Conservation (phyloP, 1,139 yeast genomes). For the Sugiyamaella grinbergsii region DNA sequence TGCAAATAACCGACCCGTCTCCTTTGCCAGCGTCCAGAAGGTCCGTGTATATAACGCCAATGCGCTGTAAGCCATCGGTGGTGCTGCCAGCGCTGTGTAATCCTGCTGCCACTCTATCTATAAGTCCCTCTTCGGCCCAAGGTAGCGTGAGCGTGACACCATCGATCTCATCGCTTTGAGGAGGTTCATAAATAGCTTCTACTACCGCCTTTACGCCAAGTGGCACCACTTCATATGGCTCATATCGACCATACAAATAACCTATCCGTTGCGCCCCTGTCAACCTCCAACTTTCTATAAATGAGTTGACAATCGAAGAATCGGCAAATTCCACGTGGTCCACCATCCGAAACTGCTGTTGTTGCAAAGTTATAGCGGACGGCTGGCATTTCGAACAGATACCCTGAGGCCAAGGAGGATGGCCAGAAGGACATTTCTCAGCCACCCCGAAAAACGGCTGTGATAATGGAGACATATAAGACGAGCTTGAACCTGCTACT, state of each 20-base stretch:
- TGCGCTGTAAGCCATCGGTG: constrained; percentile 63
- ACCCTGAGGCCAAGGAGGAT: constrained; percentile 90
- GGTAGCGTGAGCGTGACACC: constrained; percentile 68
- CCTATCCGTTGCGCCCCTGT: constrained; percentile 90
- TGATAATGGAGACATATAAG: constrained; percentile 78
- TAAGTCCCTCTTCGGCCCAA: constrained; percentile 48
- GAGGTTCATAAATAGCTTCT: constrained; percentile 91
- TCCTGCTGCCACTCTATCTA: constrained; percentile 53
- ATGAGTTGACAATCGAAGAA: constrained; percentile 69
- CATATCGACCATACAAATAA: constrained; percentile 78
- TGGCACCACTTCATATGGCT: constrained; percentile 78
- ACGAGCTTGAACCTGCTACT: constrained; percentile 51
- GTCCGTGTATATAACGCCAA: constrained; percentile 90
- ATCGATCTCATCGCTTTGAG: constrained; percentile 83
- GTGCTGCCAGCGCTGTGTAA: not conserved
- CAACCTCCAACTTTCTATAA: constrained; percentile 89
- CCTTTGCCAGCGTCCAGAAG: constrained; percentile 83
- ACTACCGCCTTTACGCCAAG: constrained; percentile 92
- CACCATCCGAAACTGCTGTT: constrained; percentile 90
- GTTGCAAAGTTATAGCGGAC: constrained; percentile 87
- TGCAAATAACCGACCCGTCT: constrained; percentile 87
- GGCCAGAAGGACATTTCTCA: constrained; percentile 72
- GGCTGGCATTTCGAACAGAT: constrained; percentile 98
- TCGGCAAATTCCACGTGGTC: constrained; percentile 93
- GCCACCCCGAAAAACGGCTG: constrained; percentile 70